Base-by-base conservation (phyloP, 768 basidiomycete genomes). In the Rhodosporidiobolus odoratus region DNA sequence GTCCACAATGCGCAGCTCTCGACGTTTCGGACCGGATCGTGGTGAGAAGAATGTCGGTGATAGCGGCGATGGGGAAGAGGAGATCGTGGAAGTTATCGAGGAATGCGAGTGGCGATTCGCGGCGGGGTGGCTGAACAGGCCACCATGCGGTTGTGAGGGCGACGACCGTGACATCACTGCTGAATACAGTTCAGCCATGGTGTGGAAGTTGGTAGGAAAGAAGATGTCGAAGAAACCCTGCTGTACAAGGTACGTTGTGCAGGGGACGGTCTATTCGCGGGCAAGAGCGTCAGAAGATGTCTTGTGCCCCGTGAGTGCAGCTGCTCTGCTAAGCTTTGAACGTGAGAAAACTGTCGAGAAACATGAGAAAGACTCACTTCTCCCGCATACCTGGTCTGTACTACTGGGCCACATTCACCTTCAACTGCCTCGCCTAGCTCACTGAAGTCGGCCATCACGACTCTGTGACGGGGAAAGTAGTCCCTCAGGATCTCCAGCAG, bases 181-280 rank as follows among this genome's bases (percentile, higher is more conserved):
- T 77, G 93, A 90, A 80, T 97, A 97, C 86, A 94, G 90, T 78
- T 95, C 91, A 57, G 90, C 83, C 63, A 98, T 83, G 30, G 84
- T 84, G 62, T 85, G 85, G 73, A 97, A 97, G 78, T 91, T 83
- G 19, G 95, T 98, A 16, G 96, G 96, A 82, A 99, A 99, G 82
- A 99, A 91, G 70, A 98, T 98, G 79, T 99, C 96, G 79, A 99
- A 99, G 81, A 88, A 94, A 13, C 96, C 96, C 77, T 90, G 95
- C 76, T 87, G 88, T 68, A 99, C 96, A 75, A 95, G 86, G 66
- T 96, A 84, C 21, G 91, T 97, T 72, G 87, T 84, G 76, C 91
- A 93, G 7, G 96, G 90, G 3, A 98, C 88, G 9, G 74, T 76
- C 67, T 76, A 67, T 37, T 27, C 15, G 25, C 13, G 34, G 17